A percentile compares a stretch with the other conserved stretches of the same genome.
phyloP scores from a whole-genome alignment of 495 filamentous ascomycete genomes.

The Durotheca rogersii region DNA sequence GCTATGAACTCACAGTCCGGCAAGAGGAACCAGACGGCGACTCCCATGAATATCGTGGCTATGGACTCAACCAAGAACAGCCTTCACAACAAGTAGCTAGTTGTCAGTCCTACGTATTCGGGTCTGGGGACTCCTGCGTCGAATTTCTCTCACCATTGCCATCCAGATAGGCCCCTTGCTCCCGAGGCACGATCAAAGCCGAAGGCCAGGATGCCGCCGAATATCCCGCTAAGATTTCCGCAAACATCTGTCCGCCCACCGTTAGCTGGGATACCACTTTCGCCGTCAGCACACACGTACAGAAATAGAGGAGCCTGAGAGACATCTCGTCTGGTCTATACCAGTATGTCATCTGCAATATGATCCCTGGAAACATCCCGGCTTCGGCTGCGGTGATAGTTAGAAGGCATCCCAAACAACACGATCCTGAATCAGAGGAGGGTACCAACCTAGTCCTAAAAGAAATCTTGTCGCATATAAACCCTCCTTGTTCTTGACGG shows the following conservation, averaged over 20 bases:
- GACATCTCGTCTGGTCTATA: conserved; percentile 48
- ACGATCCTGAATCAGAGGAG: background rate
- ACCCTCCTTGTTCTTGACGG: conserved; percentile 39
- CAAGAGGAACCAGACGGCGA: conserved; percentile 40
- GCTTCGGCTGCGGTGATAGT: conserved; percentile 34
- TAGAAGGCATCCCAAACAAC: background rate
- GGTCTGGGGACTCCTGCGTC: background rate
- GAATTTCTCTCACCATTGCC: conserved; percentile 40
- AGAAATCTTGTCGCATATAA: conserved; percentile 42
- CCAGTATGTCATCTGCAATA: conserved; percentile 47
- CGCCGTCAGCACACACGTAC: conserved; percentile 10
- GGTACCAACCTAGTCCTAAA: conserved; percentile 35
- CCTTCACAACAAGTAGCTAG: conserved; percentile 23
- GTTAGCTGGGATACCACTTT: conserved; percentile 1
- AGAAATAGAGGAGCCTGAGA: conserved; percentile 41
- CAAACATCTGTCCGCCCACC: conserved; percentile 20
- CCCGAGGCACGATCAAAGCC: conserved; percentile 39
- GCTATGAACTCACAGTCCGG: conserved; percentile 40
- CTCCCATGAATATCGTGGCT: conserved; percentile 38
- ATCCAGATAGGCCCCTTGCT: conserved; percentile 41
- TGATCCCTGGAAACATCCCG: conserved; percentile 45
- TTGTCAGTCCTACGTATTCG: too few species aligned
- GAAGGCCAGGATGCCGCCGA: conserved; percentile 46
- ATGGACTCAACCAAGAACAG: conserved; percentile 44
- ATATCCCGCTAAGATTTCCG: conserved; percentile 38